Conservation (phyloP, 306 rosid species). For the Astragalus glycyphyllos region DNA sequence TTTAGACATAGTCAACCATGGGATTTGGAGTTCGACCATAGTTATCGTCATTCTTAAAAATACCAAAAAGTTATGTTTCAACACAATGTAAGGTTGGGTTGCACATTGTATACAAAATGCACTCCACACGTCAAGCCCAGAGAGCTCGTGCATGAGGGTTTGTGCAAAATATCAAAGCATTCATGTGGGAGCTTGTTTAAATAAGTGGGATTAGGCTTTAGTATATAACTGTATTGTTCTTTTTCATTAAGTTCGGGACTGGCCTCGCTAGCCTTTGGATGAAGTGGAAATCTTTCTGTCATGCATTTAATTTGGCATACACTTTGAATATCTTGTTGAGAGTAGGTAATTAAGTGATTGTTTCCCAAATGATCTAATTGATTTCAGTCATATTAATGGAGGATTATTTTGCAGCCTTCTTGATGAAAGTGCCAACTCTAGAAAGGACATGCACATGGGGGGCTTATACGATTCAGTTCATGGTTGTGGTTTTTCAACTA, state of each 20-base stretch:
- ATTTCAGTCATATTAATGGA: slow-evolving; percentile 15
- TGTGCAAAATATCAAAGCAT: slow-evolving; percentile 5
- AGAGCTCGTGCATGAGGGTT: background rate
- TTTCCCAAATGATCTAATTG: background rate
- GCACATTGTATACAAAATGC: background rate
- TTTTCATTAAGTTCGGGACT: slow-evolving; percentile 25
- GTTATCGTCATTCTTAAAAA: background rate
- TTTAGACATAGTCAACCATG: background rate
- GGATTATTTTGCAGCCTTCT: slow-evolving; percentile 56
- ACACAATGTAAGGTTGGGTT: background rate
- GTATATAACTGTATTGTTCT: slow-evolving; percentile 1
- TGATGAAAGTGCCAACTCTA: slow-evolving; percentile 55
- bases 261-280: slow-evolving; percentile 13
- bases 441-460: slow-evolving; percentile 76
- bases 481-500: slow-evolving; percentile 67
- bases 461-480: slow-evolving; percentile 70
- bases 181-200: slow-evolving; percentile 13
- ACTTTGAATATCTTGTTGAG: slow-evolving; percentile 17
- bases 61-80: background rate
- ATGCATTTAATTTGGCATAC: background rate
- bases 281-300: slow-evolving; percentile 10
- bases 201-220: slow-evolving; percentile 16
- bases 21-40: background rate
- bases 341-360: slow-evolving; percentile 27
- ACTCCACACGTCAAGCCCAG: slow-evolving; percentile 2